Evolutionary conservation across 805 yeast genomes (phyloP).

Genomic region (Candida berthetii): DNA sequence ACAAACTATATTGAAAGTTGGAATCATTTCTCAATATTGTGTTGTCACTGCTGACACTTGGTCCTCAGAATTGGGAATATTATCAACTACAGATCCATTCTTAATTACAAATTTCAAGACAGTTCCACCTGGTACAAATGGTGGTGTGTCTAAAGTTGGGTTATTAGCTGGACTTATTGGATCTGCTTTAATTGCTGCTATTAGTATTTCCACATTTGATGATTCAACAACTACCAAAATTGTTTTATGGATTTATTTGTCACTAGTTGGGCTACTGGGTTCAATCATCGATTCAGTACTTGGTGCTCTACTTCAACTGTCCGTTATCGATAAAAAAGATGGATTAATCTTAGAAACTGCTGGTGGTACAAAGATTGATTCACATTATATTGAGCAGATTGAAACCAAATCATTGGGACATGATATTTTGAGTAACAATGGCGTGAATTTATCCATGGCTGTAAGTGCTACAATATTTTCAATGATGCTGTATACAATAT

Average conservation of each 20-base stretch:
- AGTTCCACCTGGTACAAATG: conserved; percentile 42
- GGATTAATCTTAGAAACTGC: conserved; percentile 21
- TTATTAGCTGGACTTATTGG: conserved; percentile 29
- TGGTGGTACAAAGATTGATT: conserved; percentile 27
- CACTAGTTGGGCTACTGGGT: conserved; percentile 29
- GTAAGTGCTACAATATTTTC: conserved; percentile 20
- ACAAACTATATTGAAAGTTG: conserved; percentile 15
- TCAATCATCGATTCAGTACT: conserved; percentile 33
- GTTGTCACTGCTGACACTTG: conserved; percentile 41
- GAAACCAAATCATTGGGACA: conserved; percentile 22
- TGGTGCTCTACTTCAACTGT: conserved; percentile 33
- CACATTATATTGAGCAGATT: conserved; percentile 12
- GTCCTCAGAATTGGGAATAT: conserved; percentile 41
- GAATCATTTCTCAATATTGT: conserved; percentile 29
- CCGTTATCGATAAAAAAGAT: conserved; percentile 25
- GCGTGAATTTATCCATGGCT: conserved; percentile 31
- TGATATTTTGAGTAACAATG: conserved; percentile 32
- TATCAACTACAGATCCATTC: conserved; percentile 29
- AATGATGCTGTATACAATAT: conserved; percentile 17
- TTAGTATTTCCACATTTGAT: conserved; percentile 21
- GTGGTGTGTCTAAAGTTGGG: conserved; percentile 34
- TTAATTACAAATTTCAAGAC: conserved; percentile 31
- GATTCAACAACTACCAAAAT: not conserved
- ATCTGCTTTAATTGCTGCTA: conserved; percentile 24
- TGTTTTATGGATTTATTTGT: conserved; percentile 21